Percentiles rank a stretch among this genome's conserved stretches.
These are phyloP conservation scores for Panicum hallii DNA, from an alignment of 202 grass and related monocot genomes.

Conservation along the genomic window DNA sequence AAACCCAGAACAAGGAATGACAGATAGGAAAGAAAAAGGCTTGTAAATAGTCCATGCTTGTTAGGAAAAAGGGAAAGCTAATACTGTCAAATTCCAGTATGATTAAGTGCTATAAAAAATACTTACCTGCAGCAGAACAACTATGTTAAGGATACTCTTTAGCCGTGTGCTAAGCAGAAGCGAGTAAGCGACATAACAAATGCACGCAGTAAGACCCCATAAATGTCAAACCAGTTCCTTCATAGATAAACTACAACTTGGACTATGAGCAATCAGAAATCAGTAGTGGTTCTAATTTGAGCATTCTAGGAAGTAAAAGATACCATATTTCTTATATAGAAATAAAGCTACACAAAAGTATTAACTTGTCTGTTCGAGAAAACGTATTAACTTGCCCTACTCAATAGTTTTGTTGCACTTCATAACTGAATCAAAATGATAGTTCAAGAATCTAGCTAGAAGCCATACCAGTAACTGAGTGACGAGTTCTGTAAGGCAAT, in stretches of 20 bases:
- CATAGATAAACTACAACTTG: background rate
- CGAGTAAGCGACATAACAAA: background rate
- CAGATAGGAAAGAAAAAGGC: too few species aligned
- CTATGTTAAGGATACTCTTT: background rate
- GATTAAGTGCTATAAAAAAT: background rate
- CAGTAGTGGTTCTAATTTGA: background rate
- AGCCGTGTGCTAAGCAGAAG: background rate
- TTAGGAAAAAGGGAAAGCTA: background rate
- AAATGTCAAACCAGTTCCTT: background rate
- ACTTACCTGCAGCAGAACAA: background rate
- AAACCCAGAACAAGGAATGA: background rate
- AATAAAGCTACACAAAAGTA: too few species aligned
- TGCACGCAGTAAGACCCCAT: background rate
- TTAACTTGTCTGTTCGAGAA: too few species aligned
- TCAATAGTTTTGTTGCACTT: too few species aligned
- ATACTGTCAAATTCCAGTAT: background rate
- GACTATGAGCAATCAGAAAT: background rate
- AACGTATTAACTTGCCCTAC: too few species aligned
- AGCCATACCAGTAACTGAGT: too few species aligned
- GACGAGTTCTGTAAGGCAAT: too few species aligned
- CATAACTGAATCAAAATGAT: too few species aligned
- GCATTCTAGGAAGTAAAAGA: too few species aligned
- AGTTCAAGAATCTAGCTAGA: too few species aligned
- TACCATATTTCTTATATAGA: too few species aligned
- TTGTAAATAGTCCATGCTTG: background rate